Evolutionary conservation across 2,329 filamentous ascomycete genomes (phyloP), one percentile per base, ranked within the genome.

Genomic region (Ceratocystis papillata): DNA sequence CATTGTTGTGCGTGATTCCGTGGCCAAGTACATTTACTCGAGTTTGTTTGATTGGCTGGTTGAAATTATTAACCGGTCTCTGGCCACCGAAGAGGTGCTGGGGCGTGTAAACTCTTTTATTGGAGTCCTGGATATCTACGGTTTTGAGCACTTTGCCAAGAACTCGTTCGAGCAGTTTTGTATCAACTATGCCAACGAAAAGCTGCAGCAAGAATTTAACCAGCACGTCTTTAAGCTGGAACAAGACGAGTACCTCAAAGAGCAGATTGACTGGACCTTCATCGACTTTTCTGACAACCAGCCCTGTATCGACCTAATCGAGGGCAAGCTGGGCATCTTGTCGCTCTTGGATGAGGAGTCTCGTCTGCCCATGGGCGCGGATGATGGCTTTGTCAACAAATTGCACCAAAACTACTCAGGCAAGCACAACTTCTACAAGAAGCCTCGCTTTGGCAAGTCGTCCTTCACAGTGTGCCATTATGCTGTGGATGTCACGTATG

Each of bases 81-180:
- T 99, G 71, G 94, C 94, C 12, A 91, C 91, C 0, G 88, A 96
- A 57, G 87, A 93, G 69, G 90, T 97, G 46, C 76, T 97, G 64
- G 86, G 82, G 71, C 85, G 89, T 50, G 90, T 96, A 66, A 83
- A 80, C 65, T 93, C 90, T 1, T 99, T 99, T 76, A 99, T 99
- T 72, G 94, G 94, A 76, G 94, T 99, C 61, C 83, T 99, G 70
- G 94, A 99, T 89, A 99, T 99, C 71, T 97, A 97, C 76, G 93
- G 93, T 69, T 99, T 99, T 73, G 94, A 99, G 76, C 94, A 97
- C 77, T 99, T 99, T 73, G 93, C 94, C 69, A 97, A 96, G 81
- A 99, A 99, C 79, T 99, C 94, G 0, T 99, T 99, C 72, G 94
- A 99, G 76, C 94, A 99, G 76, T 99, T 99, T 77, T 99, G 94